A percentile compares a stretch with the other conserved stretches of the same genome.
Conservation (phyloP, 768 basidiomycete species). For the Russula abietina region DNA sequence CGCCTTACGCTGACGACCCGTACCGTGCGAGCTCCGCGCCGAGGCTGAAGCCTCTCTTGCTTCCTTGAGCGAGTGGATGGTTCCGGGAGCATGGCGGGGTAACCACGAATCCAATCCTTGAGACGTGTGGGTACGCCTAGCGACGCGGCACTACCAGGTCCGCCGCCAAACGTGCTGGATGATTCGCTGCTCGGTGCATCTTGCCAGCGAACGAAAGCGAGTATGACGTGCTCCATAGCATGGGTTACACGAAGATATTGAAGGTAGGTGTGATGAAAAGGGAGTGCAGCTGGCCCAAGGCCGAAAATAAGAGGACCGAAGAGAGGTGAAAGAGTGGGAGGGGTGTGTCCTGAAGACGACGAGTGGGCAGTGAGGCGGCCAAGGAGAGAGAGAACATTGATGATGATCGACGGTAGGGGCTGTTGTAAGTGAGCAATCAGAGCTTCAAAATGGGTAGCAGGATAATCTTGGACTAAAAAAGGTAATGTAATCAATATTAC, state of each 20-base stretch:
- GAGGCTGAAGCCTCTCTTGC: slow-evolving; percentile 51
- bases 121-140: slow-evolving; percentile 77
- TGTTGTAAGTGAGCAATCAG: slow-evolving; percentile 54
- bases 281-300: slow-evolving; percentile 47
- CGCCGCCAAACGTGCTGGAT: slow-evolving; percentile 31
- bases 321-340: slow-evolving; percentile 80
- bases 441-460: slow-evolving; percentile 62
- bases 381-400: slow-evolving; percentile 73
- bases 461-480: slow-evolving; percentile 53
- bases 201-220: slow-evolving; percentile 83
- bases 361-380: slow-evolving; percentile 80
- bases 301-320: slow-evolving; percentile 91
- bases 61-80: slow-evolving; percentile 39
- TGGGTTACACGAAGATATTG: slow-evolving; percentile 76
- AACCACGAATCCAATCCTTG: slow-evolving; percentile 86
- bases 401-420: slow-evolving; percentile 52
- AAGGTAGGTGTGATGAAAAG: slow-evolving; percentile 54
- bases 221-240: slow-evolving; percentile 90
- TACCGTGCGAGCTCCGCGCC: slow-evolving; percentile 72
- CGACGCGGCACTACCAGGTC: slow-evolving; percentile 47
- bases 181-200: slow-evolving; percentile 38
- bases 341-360: slow-evolving; percentile 81
- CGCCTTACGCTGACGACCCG: slow-evolving; percentile 71
- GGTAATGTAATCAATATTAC: slow-evolving; percentile 15
- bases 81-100: slow-evolving; percentile 71